Evolutionary conservation across 257 asterid species (phyloP).

Genomic region (Nicotiana attenuata): DNA sequence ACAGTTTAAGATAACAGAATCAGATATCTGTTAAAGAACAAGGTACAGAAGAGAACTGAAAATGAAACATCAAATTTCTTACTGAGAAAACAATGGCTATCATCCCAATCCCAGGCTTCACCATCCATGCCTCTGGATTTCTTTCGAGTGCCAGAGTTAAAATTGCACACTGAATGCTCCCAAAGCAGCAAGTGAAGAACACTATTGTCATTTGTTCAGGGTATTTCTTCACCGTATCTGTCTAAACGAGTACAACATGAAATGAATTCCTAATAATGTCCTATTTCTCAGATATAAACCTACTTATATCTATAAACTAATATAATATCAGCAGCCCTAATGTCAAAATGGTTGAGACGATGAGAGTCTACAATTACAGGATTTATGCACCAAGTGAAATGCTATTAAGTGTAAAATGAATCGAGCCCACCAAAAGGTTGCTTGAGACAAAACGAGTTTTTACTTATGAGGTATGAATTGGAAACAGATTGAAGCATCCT

Average conservation of each 20-base stretch:
- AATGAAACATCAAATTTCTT: not conserved
- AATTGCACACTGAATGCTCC: constrained; percentile 19
- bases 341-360: not conserved
- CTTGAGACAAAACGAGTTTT: not conserved
- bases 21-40: not conserved
- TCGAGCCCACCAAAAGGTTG: not conserved
- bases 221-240: constrained; percentile 19
- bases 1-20: not conserved
- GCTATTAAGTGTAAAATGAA: not conserved
- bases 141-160: constrained; percentile 14
- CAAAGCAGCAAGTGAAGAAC: constrained; percentile 18
- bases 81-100: constrained; percentile 20
- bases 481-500: not conserved
- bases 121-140: constrained; percentile 17
- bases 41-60: not conserved
- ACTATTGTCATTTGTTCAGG: constrained; percentile 21
- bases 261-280: not conserved
- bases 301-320: not conserved
- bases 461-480: not conserved
- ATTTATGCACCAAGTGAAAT: not conserved
- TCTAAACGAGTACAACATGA: constrained; percentile 2
- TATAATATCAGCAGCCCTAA: not conserved
- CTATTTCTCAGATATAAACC: not conserved
- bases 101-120: constrained; percentile 16
- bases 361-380: not conserved